These are phyloP conservation scores for Pestalotiopsis sp. DNA, from an alignment of 2,329 filamentous ascomycete species.

Conservation along the genomic window DNA sequence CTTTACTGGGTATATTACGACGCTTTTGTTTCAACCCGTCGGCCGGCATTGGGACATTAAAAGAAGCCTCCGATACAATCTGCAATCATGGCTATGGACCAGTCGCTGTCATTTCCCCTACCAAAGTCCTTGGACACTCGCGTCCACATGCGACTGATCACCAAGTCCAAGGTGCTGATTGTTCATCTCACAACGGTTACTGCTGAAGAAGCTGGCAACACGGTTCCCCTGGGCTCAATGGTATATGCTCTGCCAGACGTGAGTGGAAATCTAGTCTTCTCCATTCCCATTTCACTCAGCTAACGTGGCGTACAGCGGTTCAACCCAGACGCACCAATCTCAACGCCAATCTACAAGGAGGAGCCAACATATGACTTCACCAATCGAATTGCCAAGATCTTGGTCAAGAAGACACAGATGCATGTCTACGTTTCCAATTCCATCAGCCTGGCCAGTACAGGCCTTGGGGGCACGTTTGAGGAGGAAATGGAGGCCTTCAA, in stretches of 20 bases:
- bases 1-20: background rate
- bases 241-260: slow-evolving; percentile 94
- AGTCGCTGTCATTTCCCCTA: slow-evolving; percentile 59
- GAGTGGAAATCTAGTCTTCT: slow-evolving; percentile 25
- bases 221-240: slow-evolving; percentile 76
- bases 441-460: slow-evolving; percentile 71
- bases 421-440: slow-evolving; percentile 93
- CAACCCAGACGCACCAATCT: slow-evolving; percentile 63
- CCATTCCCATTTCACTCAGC: background rate
- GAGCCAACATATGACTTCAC: slow-evolving; percentile 84
- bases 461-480: slow-evolving; percentile 78
- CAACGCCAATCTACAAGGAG: slow-evolving; percentile 76
- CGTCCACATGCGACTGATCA: slow-evolving; percentile 60
- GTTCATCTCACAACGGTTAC: slow-evolving; percentile 62
- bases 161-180: slow-evolving; percentile 56
- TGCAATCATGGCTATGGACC: slow-evolving; percentile 13
- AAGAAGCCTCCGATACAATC: background rate
- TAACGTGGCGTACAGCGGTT: slow-evolving; percentile 38
- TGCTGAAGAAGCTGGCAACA: slow-evolving; percentile 48
- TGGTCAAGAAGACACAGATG: slow-evolving; percentile 70
- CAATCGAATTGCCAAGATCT: slow-evolving; percentile 76
- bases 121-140: slow-evolving; percentile 61
- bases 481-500: slow-evolving; percentile 92
- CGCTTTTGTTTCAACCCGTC: too few relatives aligned
- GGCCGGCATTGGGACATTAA: too few relatives aligned